Evolutionary conservation across 495 filamentous ascomycete species (phyloP).

Genomic region (Xylaria bambusicola): DNA sequence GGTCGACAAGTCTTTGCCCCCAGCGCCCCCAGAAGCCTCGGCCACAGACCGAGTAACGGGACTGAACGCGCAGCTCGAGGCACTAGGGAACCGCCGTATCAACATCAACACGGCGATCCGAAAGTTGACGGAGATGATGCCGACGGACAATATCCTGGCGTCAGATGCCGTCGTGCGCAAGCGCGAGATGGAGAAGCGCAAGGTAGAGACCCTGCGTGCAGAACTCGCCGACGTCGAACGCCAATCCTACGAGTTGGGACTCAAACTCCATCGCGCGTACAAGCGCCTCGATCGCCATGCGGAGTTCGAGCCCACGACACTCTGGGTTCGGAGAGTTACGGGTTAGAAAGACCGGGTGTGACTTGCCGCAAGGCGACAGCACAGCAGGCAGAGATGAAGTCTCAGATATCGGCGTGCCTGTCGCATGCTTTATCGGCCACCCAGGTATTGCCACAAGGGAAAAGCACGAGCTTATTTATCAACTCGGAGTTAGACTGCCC

Average conservation of each 20-base stretch:
- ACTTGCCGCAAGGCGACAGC: neutral
- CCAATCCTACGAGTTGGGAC: conserved; percentile 82
- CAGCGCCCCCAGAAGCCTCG: conserved; percentile 58
- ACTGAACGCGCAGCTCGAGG: conserved; percentile 66
- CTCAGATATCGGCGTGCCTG: too few relatives aligned
- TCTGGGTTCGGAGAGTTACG: conserved; percentile 80
- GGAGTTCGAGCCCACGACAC: conserved; percentile 64
- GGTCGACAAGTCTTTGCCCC: conserved; percentile 59
- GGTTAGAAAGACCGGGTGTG: too few relatives aligned
- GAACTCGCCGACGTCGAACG: conserved; percentile 79
- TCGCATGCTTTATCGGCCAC: too few relatives aligned
- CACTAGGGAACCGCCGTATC: conserved; percentile 63
- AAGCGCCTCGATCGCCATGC: conserved; percentile 69
- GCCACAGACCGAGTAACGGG: conserved; percentile 62
- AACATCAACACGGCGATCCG: conserved; percentile 72
- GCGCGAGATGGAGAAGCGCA: conserved; percentile 70
- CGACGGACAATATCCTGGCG: conserved; percentile 51
- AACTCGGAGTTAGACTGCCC: too few relatives aligned
- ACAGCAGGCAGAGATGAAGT: neutral
- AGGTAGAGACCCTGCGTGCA: conserved; percentile 65
- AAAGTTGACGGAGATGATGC: conserved; percentile 69
- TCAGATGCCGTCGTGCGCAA: conserved; percentile 46
- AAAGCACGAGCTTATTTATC: too few relatives aligned
- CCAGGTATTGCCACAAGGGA: too few relatives aligned
- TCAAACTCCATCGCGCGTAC: conserved; percentile 79